phyloP scores from a whole-genome alignment of 108 stramenopile species.

The Epithemia pelagica region DNA sequence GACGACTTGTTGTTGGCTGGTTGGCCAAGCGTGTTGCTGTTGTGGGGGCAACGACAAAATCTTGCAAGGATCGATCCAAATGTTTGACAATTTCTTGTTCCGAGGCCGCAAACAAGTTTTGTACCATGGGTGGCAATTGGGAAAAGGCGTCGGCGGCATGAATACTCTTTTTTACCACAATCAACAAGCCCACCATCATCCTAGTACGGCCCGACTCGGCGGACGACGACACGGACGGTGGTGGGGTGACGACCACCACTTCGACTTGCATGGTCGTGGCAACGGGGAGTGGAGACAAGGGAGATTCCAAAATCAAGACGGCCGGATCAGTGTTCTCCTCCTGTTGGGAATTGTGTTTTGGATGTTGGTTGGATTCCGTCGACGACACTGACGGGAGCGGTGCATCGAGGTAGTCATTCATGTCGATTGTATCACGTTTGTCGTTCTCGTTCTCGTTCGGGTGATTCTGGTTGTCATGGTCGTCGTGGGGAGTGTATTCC shows the following conservation, averaged over 20 bases:
- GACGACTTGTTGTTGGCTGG: background rate
- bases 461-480: background rate
- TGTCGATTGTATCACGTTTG: no score
- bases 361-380: no score
- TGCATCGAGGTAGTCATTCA: no score
- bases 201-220: no score
- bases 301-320: slow-evolving; percentile 59
- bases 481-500: slow-evolving; percentile 10
- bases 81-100: slow-evolving; percentile 58
- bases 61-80: slow-evolving; percentile 68
- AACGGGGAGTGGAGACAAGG: slow-evolving; percentile 42
- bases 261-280: slow-evolving; percentile 66
- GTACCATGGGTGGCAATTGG: slow-evolving; percentile 37
- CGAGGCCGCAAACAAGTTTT: slow-evolving; percentile 62
- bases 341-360: no score
- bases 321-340: slow-evolving; percentile 15
- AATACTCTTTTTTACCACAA: slow-evolving; percentile 37
- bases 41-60: slow-evolving; percentile 24
- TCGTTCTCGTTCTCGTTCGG: slow-evolving; percentile 17
- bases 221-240: background rate
- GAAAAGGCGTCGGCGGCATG: background rate
- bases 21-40: background rate
- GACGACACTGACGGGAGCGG: no score
- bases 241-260: slow-evolving; percentile 65
- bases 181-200: slow-evolving; percentile 83